A percentile compares a stretch with the other conserved stretches of the same genome.
phyloP scores from a whole-genome alignment of 495 filamentous ascomycete genomes.

The Pyrenula aspistea region DNA sequence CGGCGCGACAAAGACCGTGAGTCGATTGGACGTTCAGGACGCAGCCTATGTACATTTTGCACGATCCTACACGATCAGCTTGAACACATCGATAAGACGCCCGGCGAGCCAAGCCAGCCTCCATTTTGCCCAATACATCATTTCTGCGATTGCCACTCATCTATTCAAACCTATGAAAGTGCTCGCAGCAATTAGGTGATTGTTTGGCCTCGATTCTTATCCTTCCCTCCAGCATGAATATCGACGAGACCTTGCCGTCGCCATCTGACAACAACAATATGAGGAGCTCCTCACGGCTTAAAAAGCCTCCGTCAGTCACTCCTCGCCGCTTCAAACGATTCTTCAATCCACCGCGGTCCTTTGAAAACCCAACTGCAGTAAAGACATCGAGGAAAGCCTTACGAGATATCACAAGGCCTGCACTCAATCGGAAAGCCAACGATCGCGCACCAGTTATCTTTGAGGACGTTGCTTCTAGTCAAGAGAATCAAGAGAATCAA shows the following conservation, averaged over 20 bases:
- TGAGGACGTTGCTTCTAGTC: slow-evolving; percentile 18
- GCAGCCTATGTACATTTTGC: no score
- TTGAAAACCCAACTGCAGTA: slow-evolving; percentile 27
- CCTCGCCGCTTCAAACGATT: slow-evolving; percentile 68
- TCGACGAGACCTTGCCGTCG: not conserved
- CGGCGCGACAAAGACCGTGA: not conserved
- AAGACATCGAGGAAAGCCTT: slow-evolving; percentile 52
- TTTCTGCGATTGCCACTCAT: no score
- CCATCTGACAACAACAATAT: not conserved
- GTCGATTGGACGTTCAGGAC: not conserved
- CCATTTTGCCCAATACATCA: no score
- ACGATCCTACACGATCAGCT: no score
- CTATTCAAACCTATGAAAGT: no score
- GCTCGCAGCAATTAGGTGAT: no score
- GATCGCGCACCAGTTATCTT: slow-evolving; percentile 27
- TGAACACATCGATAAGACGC: no score
- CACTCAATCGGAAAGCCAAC: slow-evolving; percentile 43
- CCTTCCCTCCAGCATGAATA: not conserved
- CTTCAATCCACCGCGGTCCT: slow-evolving; percentile 56
- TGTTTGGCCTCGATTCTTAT: not conserved
- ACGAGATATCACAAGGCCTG: slow-evolving; percentile 54
- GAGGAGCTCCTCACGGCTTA: slow-evolving; percentile 23
- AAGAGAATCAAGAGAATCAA: slow-evolving; percentile 16
- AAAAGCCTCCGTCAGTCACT: slow-evolving; percentile 47
- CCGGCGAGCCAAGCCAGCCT: no score